Evolutionary conservation across 371 early-diverging fungal genomes (phyloP).

Genomic region (Syncephalastrum contaminatum): DNA sequence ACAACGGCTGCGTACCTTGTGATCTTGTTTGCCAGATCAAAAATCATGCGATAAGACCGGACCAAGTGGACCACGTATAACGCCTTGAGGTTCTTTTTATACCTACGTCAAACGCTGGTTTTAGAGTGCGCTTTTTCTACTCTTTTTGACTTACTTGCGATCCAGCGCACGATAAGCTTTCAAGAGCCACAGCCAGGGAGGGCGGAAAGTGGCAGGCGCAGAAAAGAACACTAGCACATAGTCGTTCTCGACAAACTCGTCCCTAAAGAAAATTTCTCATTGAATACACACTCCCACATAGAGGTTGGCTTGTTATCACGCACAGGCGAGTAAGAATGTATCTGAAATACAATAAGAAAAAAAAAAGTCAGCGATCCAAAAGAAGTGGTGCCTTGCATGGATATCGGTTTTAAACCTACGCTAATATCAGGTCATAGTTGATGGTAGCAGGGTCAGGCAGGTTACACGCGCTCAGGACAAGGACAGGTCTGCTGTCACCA

Average conservation of each 20-base stretch:
- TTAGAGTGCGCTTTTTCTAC: not conserved
- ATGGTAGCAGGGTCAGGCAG: conserved; percentile 75
- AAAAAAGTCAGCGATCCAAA: conserved; percentile 2
- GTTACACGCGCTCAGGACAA: conserved; percentile 78
- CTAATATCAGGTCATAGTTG: conserved; percentile 80
- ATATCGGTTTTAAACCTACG: conserved; percentile 39
- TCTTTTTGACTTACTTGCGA: conserved; percentile 54
- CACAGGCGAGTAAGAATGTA: conserved; percentile 44
- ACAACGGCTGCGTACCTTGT: conserved; percentile 26
- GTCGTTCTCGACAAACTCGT: conserved; percentile 82
- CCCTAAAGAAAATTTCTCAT: conserved; percentile 22
- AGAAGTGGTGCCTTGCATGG: not conserved
- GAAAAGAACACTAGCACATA: conserved; percentile 85
- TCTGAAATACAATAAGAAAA: conserved; percentile 14
- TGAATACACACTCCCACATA: not conserved
- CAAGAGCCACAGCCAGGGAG: conserved; percentile 84
- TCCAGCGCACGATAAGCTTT: conserved; percentile 80
- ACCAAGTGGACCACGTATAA: conserved; percentile 84
- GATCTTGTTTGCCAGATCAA: conserved; percentile 46
- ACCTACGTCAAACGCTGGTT: conserved; percentile 44
- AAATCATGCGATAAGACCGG: conserved; percentile 35
- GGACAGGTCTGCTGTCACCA: conserved; percentile 76
- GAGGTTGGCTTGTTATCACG: conserved; percentile 4
- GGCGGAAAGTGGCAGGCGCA: conserved; percentile 76
- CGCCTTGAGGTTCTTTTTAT: conserved; percentile 90